phyloP scores from a whole-genome alignment of 108 stramenopile species.

The Pseudonitzschia multiseries region DNA sequence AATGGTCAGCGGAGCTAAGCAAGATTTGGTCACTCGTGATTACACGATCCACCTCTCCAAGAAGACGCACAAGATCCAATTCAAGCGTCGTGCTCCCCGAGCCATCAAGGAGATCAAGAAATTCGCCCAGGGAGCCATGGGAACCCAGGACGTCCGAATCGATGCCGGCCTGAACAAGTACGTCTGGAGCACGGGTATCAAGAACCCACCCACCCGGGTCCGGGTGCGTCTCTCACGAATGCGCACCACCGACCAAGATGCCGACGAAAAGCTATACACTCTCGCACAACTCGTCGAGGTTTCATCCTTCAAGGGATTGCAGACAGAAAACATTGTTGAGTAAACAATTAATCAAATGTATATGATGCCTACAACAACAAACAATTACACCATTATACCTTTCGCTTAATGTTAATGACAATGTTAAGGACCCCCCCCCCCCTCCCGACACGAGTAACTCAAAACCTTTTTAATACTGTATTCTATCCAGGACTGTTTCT shows the following conservation, averaged over 20 bases:
- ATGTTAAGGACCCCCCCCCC: not conserved
- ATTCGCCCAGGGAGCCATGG: conserved; percentile 95
- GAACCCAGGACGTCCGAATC: conserved; percentile 93
- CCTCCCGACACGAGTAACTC: no score
- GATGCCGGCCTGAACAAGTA: conserved; percentile 87
- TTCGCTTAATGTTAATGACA: conserved; percentile 1
- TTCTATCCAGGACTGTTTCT: no score
- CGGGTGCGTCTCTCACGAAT: conserved; percentile 96
- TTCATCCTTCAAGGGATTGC: conserved; percentile 92
- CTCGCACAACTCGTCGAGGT: conserved; percentile 94
- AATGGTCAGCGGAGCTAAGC: conserved; percentile 71
- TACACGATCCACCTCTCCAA: conserved; percentile 99
- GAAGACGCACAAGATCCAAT: conserved; percentile 87
- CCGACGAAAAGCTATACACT: conserved; percentile 98
- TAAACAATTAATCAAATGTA: conserved; percentile 4
- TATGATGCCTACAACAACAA: not conserved
- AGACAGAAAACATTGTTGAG: conserved; percentile 89
- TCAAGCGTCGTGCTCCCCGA: conserved; percentile 97
- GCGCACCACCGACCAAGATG: conserved; percentile 99
- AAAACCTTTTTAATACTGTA: no score
- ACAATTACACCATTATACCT: not conserved
- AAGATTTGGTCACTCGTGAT: conserved; percentile 88
- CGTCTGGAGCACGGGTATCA: conserved; percentile 92
- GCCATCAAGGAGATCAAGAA: conserved; percentile 96
- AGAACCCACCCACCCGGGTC: conserved; percentile 95